Evolutionary conservation across 495 filamentous ascomycete species (phyloP).

Genomic region (Podospora sp.): DNA sequence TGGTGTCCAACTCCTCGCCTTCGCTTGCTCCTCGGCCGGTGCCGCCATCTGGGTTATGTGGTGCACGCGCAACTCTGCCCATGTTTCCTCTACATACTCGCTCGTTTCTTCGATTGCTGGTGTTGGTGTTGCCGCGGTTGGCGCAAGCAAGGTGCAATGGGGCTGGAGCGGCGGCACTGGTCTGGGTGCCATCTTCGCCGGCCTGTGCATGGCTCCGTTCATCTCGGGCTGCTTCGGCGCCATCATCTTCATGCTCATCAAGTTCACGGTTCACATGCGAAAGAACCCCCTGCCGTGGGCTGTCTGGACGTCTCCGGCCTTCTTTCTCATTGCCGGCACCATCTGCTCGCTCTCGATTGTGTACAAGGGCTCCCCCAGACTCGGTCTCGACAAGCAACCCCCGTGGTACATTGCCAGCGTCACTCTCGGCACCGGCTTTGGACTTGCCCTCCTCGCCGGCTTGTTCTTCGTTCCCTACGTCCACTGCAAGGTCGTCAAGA

Average conservation of each 20-base stretch:
- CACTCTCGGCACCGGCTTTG: conserved; percentile 60
- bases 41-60: conserved; percentile 62
- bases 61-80: conserved; percentile 57
- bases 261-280: conserved; percentile 64
- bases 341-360: conserved; percentile 69
- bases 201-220: conserved; percentile 62
- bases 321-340: conserved; percentile 61
- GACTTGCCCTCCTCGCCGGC: conserved; percentile 52
- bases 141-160: conserved; percentile 59
- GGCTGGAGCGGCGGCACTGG: conserved; percentile 46
- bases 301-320: conserved; percentile 61
- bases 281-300: conserved; percentile 60
- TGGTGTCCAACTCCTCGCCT: conserved; percentile 61
- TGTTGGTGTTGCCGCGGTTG: conserved; percentile 63
- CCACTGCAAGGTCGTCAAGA: conserved; percentile 58
- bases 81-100: conserved; percentile 70
- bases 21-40: conserved; percentile 61
- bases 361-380: conserved; percentile 53
- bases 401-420: conserved; percentile 53
- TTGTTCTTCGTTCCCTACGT: conserved; percentile 68
- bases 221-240: conserved; percentile 62
- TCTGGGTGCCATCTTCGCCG: conserved; percentile 61
- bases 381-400: conserved; percentile 50
- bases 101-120: conserved; percentile 64
- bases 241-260: conserved; percentile 64